phyloP scores from a whole-genome alignment of 2,329 filamentous ascomycete species.

The Penicillium sp. region DNA sequence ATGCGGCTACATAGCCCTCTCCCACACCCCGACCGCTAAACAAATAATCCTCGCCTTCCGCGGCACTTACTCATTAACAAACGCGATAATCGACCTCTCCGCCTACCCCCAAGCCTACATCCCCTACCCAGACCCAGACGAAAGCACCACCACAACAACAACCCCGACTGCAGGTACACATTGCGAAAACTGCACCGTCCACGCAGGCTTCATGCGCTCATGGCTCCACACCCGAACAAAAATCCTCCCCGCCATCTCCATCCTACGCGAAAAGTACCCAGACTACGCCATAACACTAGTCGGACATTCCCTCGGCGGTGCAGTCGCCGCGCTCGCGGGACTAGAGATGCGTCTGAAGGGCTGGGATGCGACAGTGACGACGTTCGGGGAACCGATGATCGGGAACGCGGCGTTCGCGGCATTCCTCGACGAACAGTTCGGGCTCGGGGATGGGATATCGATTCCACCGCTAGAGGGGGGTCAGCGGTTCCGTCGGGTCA shows the following conservation, averaged over 20 bases:
- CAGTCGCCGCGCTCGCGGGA: constrained; percentile 81
- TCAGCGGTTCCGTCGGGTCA: constrained; percentile 68
- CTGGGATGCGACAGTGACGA: constrained; percentile 76
- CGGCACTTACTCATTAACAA: constrained; percentile 89
- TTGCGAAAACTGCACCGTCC: constrained; percentile 87
- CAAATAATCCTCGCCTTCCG: constrained; percentile 85
- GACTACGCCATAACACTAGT: constrained; percentile 73
- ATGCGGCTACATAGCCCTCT: constrained; percentile 90
- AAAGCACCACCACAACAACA: constrained; percentile 32
- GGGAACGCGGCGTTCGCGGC: constrained; percentile 54
- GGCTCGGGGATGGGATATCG: constrained; percentile 27
- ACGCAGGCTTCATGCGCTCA: constrained; percentile 81
- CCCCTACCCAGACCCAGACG: constrained; percentile 63
- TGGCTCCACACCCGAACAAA: constrained; percentile 72
- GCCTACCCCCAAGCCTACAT: constrained; percentile 87
- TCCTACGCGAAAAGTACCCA: constrained; percentile 61
- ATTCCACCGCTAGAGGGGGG: constrained; percentile 4
- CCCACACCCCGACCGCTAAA: constrained; percentile 59
- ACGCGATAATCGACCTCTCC: constrained; percentile 85
- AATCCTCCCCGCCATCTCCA: constrained; percentile 66
- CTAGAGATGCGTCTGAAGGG: constrained; percentile 77
- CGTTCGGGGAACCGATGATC: constrained; percentile 80
- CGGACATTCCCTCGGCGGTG: constrained; percentile 89
- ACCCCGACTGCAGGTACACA: constrained; percentile 44
- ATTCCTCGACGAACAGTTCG: constrained; percentile 56